Evolutionary conservation across 163 green algal species (phyloP).

Genomic region (Coccomyxa subellipsoidea): DNA sequence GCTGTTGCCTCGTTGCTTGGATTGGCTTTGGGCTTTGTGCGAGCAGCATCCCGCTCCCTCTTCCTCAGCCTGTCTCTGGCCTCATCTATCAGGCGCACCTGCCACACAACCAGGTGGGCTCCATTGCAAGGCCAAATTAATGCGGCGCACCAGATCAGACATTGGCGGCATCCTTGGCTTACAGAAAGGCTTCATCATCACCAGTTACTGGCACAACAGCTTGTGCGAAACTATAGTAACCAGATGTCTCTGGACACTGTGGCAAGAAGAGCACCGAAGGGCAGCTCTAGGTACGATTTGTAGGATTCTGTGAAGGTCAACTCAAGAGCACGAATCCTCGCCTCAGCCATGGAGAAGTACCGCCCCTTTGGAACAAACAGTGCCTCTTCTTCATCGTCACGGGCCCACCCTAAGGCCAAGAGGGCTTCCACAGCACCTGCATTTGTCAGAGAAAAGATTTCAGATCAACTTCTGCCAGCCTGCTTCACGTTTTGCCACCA

Average conservation of each 20-base stretch:
- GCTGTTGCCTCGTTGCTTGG: neutral
- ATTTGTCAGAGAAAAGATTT: no score
- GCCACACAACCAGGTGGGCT: neutral
- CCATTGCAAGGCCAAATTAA: neutral
- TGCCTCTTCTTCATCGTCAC: conserved; percentile 4
- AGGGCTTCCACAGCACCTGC: conserved; percentile 10
- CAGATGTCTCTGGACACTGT: no score
- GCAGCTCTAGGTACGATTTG: no score
- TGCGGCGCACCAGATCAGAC: neutral
- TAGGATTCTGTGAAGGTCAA: neutral
- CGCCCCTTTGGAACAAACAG: conserved; percentile 5
- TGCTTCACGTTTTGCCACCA: no score
- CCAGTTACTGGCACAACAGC: neutral
- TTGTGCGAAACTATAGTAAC: no score
- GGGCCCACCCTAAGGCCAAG: conserved; percentile 1
- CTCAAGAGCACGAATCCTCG: neutral
- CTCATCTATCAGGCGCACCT: conserved; percentile 19
- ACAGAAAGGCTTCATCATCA: neutral
- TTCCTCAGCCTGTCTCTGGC: conserved; percentile 7
- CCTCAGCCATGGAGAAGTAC: conserved; percentile 15
- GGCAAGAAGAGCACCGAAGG: no score
- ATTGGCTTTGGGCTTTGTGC: neutral
- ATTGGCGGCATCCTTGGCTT: neutral
- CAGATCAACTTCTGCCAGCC: no score
- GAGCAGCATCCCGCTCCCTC: neutral